Evolutionary conservation across 352 stramenopile genomes (phyloP), one percentile per base, ranked within the genome.

Genomic region (Pythium apleroticum): DNA sequence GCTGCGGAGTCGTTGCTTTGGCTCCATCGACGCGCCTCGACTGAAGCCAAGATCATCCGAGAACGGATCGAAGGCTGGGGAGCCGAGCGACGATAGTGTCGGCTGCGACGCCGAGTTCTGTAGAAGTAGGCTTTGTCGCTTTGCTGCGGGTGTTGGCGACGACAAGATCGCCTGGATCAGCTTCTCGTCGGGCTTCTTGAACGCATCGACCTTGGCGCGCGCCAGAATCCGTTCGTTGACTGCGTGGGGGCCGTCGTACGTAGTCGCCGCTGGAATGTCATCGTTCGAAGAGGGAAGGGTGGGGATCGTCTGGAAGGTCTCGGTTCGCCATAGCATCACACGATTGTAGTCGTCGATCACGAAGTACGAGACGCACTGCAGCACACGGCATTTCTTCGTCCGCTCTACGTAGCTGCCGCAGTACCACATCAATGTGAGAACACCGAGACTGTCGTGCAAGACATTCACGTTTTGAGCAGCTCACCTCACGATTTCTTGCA

Each of bases 81-180:
- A 49, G 41, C 27, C 17, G 4, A 45, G 48, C 25, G 68, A 69
- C 19, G 49, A 49, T 22, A 78, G 58, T 48, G 41, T 71, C 1
- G 76, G 67, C 17, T 71, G 63, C 1, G 75, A 80, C 3, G 74
- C 58, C 5, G 74, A 77, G n/a, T 66, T 27, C 9, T 69, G 31
- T 10, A 85, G 55, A 14, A 84, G 24, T 33, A 73, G 52, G 9
- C 68, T 71, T 9, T 75, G 72, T 19, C 66, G 64, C 17, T 66
- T 71, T 2, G 69, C 64, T 8, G 72, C 65, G 20, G 76, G 75
- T 15, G 76, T 84, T 14, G 81, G 77, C 19, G 81, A 76, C 24
- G 80, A 66, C 60, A 94, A 63, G 50, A 94, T 94, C n/a, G 83
- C 80, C 14, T 92, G 75, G 31, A 94, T 76, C 12, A 89, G 52